A percentile compares a stretch with the other conserved stretches of the same genome.
Conservation (phyloP, 2,329 filamentous ascomycete species). For the Penicillium sp. region DNA sequence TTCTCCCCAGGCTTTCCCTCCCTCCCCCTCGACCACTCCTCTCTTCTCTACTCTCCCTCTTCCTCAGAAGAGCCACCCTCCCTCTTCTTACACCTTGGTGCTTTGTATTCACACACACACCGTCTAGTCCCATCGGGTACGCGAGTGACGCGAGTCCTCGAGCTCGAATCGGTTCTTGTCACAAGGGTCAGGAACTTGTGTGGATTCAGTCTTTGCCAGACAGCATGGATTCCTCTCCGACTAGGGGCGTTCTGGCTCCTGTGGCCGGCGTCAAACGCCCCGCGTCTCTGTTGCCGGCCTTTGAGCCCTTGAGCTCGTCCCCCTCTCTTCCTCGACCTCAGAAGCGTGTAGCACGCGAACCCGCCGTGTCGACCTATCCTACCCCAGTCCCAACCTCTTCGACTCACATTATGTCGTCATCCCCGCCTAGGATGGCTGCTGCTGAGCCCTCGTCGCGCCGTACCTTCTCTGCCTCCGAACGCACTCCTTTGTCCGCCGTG, state of each 20-base stretch:
- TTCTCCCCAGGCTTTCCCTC: constrained; percentile 23
- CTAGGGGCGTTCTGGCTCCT: constrained; percentile 34
- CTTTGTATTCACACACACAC: constrained; percentile 13
- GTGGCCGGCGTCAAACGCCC: constrained; percentile 47
- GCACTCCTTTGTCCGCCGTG: constrained; percentile 76
- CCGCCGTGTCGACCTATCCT: constrained; percentile 66
- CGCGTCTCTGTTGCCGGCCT: constrained; percentile 49
- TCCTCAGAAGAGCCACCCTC: neutral
- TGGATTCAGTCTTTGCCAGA: constrained; percentile 7
- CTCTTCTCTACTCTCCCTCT: constrained; percentile 21
- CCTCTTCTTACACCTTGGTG: constrained; percentile 14
- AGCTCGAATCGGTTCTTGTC: constrained; percentile 24
- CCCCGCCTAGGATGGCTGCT: constrained; percentile 60
- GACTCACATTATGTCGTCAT: constrained; percentile 84
- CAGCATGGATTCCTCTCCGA: constrained; percentile 44
- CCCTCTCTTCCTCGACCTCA: constrained; percentile 48
- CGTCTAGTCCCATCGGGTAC: constrained; percentile 13
- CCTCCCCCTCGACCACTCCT: constrained; percentile 25
- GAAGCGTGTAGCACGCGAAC: constrained; percentile 48
- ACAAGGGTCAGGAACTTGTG: constrained; percentile 18
- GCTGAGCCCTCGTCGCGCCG: constrained; percentile 58
- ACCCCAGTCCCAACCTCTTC: constrained; percentile 93
- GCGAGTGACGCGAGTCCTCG: constrained; percentile 27
- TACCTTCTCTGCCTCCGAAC: constrained; percentile 66
- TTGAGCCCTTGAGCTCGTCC: constrained; percentile 50